Base-by-base conservation (phyloP, 768 basidiomycete genomes). In the Boletus speciosus region DNA sequence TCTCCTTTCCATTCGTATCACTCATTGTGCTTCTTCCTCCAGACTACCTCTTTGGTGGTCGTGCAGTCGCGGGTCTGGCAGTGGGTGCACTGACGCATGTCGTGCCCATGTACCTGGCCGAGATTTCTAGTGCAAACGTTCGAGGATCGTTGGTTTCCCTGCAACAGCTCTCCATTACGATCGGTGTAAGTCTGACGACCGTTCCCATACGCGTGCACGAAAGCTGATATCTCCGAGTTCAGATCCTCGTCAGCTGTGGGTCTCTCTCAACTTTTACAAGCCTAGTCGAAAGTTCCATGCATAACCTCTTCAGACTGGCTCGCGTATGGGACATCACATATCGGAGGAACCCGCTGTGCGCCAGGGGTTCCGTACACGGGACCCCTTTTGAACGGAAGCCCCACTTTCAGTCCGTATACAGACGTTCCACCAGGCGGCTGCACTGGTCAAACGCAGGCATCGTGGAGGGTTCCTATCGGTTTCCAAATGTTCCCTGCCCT, bases 401-500 rank as follows among this genome's bases (percentile, higher is more conserved):
- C 64, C 4, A 71, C 62, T 1, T 70, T 71, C 32, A 34, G 69
- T 51, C 59, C 68, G 7, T 61, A 65, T 19, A 55, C 51, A 6
- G 69, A 70, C 14, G 67, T 70, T 25, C 69, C 69, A n/a, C 40
- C 49, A 38, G 66, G 68, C 9, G 68, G 69, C 12, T 70, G 69
- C 47, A 71, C 66, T 21, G 66, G 60, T 27, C 70, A 70, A 37
- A 59, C 51, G 2, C 52, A 70, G 39, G 67, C 69, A 34, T 71
- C 68, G 21, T 70, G 68, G 73, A 70, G 73, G 43, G n/a, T 68
- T 29, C 72, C 73, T 5, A 60, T 73, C 27, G 71, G 71, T 8
- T 63, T 72, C 14, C 75, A 76, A 41, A 68, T 74, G 31, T 49
- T 76, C 23, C 75, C 75, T 2, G 72, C 75, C 5, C 35, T 76